A percentile compares a stretch with the other conserved stretches of the same genome.
Conservation (phyloP, 306 rosid species). For the Inga oerstediana region DNA sequence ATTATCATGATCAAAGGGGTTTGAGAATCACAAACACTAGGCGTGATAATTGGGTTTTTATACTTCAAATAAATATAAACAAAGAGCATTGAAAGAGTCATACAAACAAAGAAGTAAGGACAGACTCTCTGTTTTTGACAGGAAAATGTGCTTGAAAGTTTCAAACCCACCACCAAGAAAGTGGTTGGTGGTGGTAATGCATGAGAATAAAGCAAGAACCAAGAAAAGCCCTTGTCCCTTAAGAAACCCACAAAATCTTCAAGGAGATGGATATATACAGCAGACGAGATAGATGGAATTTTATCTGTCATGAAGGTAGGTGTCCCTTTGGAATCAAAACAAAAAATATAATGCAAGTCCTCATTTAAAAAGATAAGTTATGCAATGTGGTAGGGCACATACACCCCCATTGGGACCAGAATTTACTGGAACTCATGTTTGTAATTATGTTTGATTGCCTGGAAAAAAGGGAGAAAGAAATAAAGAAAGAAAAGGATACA, state of each 20-base stretch:
- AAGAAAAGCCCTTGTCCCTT: slow-evolving; percentile 45
- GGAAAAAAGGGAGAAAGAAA: background rate
- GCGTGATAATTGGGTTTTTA: slow-evolving; percentile 65
- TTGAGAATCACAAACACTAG: slow-evolving; percentile 33
- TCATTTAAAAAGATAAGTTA: slow-evolving; percentile 56
- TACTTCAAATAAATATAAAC: slow-evolving; percentile 49
- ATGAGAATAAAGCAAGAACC: slow-evolving; percentile 58
- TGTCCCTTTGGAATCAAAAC: slow-evolving; percentile 47
- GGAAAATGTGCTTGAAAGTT: slow-evolving; percentile 43
- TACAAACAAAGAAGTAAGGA: slow-evolving; percentile 63
- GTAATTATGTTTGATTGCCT: slow-evolving; percentile 23
- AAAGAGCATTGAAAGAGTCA: slow-evolving; percentile 74
- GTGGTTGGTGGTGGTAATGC: slow-evolving; percentile 62
- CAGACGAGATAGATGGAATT: slow-evolving; percentile 36
- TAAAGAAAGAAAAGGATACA: slow-evolving; percentile 30
- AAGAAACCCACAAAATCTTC: slow-evolving; percentile 46
- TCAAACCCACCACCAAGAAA: slow-evolving; percentile 74
- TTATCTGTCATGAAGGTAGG: slow-evolving; percentile 45
- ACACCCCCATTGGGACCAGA: slow-evolving; percentile 35
- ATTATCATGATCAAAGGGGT: slow-evolving; percentile 48
- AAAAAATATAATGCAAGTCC: slow-evolving; percentile 44
- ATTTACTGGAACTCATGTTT: slow-evolving; percentile 22
- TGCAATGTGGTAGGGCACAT: slow-evolving; percentile 53
- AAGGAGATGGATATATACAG: slow-evolving; percentile 18
- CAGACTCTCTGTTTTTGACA: slow-evolving; percentile 49